Percentiles rank a stretch among this genome's conserved stretches.
phyloP scores from a whole-genome alignment of 805 yeast species.

The Ascoidea tarda region DNA sequence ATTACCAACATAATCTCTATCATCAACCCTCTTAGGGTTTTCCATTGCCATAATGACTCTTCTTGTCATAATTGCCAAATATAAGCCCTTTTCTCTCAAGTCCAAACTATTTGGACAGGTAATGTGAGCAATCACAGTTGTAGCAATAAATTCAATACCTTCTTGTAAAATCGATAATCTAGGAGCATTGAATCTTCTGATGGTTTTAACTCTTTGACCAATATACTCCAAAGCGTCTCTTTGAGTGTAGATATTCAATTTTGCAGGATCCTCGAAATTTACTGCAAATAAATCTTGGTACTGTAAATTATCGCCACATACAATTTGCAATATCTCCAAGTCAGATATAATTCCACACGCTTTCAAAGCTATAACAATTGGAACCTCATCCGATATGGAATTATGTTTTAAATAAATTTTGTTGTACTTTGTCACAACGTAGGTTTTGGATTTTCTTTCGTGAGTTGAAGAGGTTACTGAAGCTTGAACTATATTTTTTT shows the following conservation, averaged over 20 bases:
- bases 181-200: conserved; percentile 76
- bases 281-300: conserved; percentile 90
- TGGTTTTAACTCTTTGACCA: conserved; percentile 84
- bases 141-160: conserved; percentile 93
- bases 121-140: conserved; percentile 90
- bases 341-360: conserved; percentile 94
- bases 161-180: conserved; percentile 75
- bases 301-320: conserved; percentile 78
- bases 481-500: conserved; percentile 89
- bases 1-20: conserved; percentile 96
- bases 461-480: conserved; percentile 97
- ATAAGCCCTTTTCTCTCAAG: conserved; percentile 87
- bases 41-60: conserved; percentile 92
- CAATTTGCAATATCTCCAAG: conserved; percentile 83
- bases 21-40: conserved; percentile 92
- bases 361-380: conserved; percentile 82
- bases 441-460: conserved; percentile 94
- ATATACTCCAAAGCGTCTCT: conserved; percentile 86
- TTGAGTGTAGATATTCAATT: conserved; percentile 75
- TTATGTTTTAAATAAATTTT: conserved; percentile 88
- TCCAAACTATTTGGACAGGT: conserved; percentile 67
- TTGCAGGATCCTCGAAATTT: conserved; percentile 88
- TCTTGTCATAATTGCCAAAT: conserved; percentile 93
- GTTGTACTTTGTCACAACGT: conserved; percentile 83
- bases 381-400: conserved; percentile 89